Evolutionary conservation across 2,329 filamentous ascomycete genomes (phyloP).

Genomic region (Periconia macrospinosa): DNA sequence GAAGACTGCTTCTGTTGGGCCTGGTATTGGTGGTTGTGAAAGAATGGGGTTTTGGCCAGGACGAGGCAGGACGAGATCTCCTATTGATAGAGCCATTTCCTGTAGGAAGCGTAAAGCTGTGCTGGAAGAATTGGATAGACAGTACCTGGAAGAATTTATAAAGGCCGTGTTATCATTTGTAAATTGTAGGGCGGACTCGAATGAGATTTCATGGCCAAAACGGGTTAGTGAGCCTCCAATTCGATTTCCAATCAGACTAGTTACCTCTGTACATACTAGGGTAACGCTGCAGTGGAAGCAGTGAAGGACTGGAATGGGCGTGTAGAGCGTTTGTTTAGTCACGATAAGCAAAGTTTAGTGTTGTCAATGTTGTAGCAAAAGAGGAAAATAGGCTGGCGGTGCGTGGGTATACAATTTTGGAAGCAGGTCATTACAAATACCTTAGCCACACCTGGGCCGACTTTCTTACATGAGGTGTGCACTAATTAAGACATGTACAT

Average conservation of each 20-base stretch:
- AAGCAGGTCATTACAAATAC: background rate
- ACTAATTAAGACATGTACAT: background rate
- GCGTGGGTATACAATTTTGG: background rate
- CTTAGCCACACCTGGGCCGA: background rate
- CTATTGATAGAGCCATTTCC: background rate
- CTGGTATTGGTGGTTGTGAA: conserved; percentile 31
- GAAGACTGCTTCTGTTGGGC: conserved; percentile 43
- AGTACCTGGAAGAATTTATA: background rate
- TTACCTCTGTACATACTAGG: too few species aligned
- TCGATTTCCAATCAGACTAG: too few species aligned
- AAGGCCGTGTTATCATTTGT: background rate
- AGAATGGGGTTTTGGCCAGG: background rate
- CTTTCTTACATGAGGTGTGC: background rate
- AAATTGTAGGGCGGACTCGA: too few species aligned
- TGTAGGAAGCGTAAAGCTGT: background rate
- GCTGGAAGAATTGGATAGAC: background rate
- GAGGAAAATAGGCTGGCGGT: too few species aligned
- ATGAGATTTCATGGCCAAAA: too few species aligned
- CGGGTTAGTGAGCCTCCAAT: too few species aligned
- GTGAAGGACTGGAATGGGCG: too few species aligned
- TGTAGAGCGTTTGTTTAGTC: too few species aligned
- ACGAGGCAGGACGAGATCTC: background rate
- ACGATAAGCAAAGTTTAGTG: too few species aligned
- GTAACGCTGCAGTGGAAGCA: too few species aligned
- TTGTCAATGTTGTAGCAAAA: too few species aligned